Base-by-base conservation (phyloP, 148 eudicot species). In the Fagopyrum esculentum region DNA sequence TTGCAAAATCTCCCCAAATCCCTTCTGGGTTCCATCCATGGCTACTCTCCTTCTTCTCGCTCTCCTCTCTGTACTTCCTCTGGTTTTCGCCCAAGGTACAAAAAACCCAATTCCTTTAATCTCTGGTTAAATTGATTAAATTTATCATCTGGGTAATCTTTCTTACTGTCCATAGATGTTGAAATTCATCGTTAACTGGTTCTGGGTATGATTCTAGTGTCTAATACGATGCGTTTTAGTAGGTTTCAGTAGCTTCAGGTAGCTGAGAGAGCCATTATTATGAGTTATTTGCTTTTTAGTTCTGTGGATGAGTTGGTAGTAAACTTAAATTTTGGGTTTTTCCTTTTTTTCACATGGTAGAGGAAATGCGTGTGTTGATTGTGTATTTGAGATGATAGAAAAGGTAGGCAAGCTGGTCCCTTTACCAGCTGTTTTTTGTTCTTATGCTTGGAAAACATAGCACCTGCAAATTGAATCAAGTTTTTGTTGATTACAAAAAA, bases 341-440 rank as follows among this genome's bases (percentile, higher is more conserved):
- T 35, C 64, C 22, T 19, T 22, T 17, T 6, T 57, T 57, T 57
- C 64, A 57, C 64, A 57, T 57, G 68, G 59, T 54, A 54, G 59
- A n/a, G 59, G 59, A 54, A 13, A 35, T 35, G 40, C 5, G 17
- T 54, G n/a, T 13, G 7, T 57, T 29, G 13, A 29, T 5, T 26
- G 9, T 61, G 43, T 61, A 26, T n/a, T 61, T 61, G 43, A 59
- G 12, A 59, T 19, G 40, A 59, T 59, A 6, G 61, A 56, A 4
- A 56, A 17, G n/a, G n/a, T 17, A 10, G 30, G 35, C 68, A 61
- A 9, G 68, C 68, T 61, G 68, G 68, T 26, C 68, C 60, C 68
- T 43, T 9, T 61, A 61, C 68, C 43, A 61, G 68, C 68, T 61
- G 68, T 61, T 61, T 61, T 61, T 13, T 61, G 68, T 61, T 43